These are phyloP conservation scores for Cotoneaster glaucophyllus DNA, from an alignment of 306 rosid species.

Conservation along the genomic window DNA sequence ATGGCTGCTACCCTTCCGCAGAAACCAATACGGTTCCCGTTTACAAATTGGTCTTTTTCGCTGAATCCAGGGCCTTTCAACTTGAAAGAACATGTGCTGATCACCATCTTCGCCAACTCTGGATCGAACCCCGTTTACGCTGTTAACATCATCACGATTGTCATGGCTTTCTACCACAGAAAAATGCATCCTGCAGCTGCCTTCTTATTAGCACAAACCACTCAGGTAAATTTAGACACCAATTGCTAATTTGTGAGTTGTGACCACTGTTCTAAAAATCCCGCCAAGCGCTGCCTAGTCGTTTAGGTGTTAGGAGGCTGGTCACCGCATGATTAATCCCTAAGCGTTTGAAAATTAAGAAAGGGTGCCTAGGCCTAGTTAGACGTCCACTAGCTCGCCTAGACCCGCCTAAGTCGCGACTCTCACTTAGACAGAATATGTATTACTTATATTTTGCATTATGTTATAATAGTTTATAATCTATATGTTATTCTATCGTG, in stretches of 20 bases:
- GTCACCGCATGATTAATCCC: too few species aligned
- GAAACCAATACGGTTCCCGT: background rate
- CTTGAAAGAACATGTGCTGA: slow-evolving; percentile 34
- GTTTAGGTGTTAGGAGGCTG: too few species aligned
- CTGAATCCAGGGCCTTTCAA: slow-evolving; percentile 41
- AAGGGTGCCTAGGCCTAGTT: accelerated
- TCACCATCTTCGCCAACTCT: slow-evolving; percentile 34
- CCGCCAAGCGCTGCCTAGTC: too few species aligned
- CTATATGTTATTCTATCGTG: too few species aligned
- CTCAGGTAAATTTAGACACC: slow-evolving; percentile 21
- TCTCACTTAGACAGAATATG: too few species aligned
- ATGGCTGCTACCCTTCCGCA: slow-evolving; percentile 32
- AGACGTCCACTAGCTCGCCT: accelerated
- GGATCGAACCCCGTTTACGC: slow-evolving; percentile 27
- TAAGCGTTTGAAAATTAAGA: too few species aligned
- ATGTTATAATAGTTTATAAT: too few species aligned
- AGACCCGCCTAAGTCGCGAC: too few species aligned
- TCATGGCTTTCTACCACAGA: slow-evolving; percentile 27
- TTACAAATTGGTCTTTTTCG: slow-evolving; percentile 19
- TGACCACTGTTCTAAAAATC: too few species aligned
- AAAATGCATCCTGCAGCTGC: slow-evolving; percentile 18
- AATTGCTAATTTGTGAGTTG: background rate
- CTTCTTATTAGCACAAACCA: slow-evolving; percentile 23
- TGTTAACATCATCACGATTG: slow-evolving; percentile 20
- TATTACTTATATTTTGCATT: too few species aligned